Evolutionary conservation across 208 protist species (phyloP).

Genomic region (Balamuthia mandrillaris): DNA sequence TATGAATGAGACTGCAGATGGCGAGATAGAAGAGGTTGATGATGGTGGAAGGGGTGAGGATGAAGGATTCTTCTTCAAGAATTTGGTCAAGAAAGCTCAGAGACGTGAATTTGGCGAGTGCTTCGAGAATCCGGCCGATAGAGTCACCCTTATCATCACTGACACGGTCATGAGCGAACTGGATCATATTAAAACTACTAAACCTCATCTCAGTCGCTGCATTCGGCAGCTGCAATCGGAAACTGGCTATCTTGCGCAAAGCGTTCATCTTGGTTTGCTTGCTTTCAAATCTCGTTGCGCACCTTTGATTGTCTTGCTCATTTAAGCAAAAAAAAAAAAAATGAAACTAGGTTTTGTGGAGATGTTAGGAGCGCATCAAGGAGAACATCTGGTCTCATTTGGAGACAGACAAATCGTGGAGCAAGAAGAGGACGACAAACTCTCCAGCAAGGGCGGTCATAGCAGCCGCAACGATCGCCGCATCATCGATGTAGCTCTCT

Average conservation of each 20-base stretch:
- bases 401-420: neutral
- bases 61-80: neutral
- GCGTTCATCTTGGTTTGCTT: neutral
- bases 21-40: neutral
- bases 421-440: too few relatives aligned
- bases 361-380: neutral
- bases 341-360: too few relatives aligned
- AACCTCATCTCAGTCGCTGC: neutral
- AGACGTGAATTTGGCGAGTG: neutral
- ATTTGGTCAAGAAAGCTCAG: neutral
- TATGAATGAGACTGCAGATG: neutral
- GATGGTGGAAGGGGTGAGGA: neutral
- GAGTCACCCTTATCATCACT: neutral
- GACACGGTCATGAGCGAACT: slow-evolving; percentile 18
- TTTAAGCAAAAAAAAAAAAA: too few relatives aligned
- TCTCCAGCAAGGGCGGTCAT: neutral
- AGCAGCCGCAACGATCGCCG: neutral
- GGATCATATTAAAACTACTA: slow-evolving; percentile 5
- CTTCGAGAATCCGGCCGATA: neutral
- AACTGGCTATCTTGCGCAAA: neutral
- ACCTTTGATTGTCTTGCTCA: too few relatives aligned
- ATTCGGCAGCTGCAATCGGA: neutral
- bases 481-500: slow-evolving; percentile 5
- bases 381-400: neutral
- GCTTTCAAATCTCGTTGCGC: too few relatives aligned